Conservation (phyloP, 257 asterid genomes). For the Osmanthus fragrans region DNA sequence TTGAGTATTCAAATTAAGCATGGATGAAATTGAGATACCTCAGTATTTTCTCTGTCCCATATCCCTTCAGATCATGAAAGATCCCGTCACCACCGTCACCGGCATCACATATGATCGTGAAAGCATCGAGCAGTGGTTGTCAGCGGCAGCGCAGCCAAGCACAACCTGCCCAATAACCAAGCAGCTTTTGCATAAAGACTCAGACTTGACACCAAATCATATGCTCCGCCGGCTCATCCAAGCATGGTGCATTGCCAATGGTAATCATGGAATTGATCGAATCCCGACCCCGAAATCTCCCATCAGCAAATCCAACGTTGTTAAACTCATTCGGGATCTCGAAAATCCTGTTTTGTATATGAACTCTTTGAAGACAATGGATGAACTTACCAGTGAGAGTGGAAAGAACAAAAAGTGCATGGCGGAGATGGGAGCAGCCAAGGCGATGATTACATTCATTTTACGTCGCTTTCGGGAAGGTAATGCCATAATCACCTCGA, state of each 20-base stretch:
- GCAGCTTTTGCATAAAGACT: constrained; percentile 47
- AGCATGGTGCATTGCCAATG: constrained; percentile 63
- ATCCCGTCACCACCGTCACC: constrained; percentile 78
- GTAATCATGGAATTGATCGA: constrained; percentile 57
- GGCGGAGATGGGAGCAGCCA: constrained; percentile 60
- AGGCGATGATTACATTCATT: constrained; percentile 43
- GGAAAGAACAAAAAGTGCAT: constrained; percentile 52
- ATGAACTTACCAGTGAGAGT: constrained; percentile 45
- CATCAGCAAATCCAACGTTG: constrained; percentile 36
- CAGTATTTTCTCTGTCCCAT: constrained; percentile 83
- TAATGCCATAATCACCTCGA: constrained; percentile 22
- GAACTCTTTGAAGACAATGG: constrained; percentile 45
- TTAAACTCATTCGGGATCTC: constrained; percentile 56
- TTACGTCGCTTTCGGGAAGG: constrained; percentile 39
- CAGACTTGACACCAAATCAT: constrained; percentile 80
- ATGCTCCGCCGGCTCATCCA: constrained; percentile 78
- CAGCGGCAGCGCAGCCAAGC: constrained; percentile 16
- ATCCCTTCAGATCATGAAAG: constrained; percentile 84
- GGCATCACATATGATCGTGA: constrained; percentile 93
- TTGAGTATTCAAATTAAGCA: not conserved
- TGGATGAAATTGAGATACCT: constrained; percentile 76
- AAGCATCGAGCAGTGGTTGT: constrained; percentile 72
- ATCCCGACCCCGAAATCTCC: constrained; percentile 79
- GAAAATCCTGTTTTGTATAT: constrained; percentile 5
- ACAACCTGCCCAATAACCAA: constrained; percentile 70